phyloP scores from a whole-genome alignment of 2,329 filamentous ascomycete genomes.

The Alternaria rosae region DNA sequence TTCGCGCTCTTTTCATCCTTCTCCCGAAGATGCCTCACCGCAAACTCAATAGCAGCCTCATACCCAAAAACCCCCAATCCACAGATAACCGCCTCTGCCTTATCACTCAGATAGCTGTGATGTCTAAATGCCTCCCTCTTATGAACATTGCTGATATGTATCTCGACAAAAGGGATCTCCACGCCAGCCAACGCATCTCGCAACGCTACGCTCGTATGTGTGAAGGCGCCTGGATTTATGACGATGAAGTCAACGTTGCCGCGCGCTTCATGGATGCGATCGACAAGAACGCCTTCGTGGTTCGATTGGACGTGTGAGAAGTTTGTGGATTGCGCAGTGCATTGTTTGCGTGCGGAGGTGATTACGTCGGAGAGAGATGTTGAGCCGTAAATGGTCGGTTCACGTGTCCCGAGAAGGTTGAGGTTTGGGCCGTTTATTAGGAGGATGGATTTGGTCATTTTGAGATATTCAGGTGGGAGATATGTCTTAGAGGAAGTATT shows the following conservation, averaged over 20 bases:
- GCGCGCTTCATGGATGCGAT: conserved; percentile 74
- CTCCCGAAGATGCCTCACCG: conserved; percentile 38
- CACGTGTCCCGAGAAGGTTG: conserved; percentile 77
- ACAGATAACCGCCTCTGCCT: conserved; percentile 76
- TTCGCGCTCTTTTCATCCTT: background rate
- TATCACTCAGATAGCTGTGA: conserved; percentile 77
- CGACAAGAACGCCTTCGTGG: conserved; percentile 76
- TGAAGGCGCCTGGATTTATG: conserved; percentile 79
- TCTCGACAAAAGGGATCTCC: conserved; percentile 75
- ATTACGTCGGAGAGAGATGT: conserved; percentile 72
- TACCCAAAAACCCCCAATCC: conserved; percentile 64
- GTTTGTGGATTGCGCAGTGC: conserved; percentile 56
- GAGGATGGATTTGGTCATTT: conserved; percentile 62
- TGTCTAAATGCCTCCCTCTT: conserved; percentile 72
- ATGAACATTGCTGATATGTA: conserved; percentile 81
- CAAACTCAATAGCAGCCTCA: conserved; percentile 56
- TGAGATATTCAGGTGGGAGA: background rate
- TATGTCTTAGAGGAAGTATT: background rate
- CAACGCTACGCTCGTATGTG: conserved; percentile 78
- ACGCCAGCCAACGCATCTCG: conserved; percentile 76
- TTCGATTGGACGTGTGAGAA: conserved; percentile 76
- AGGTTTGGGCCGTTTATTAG: conserved; percentile 85
- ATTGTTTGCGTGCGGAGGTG: conserved; percentile 58
- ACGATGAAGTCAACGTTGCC: conserved; percentile 68
- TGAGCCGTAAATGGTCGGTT: conserved; percentile 76